A percentile compares a stretch with the other conserved stretches of the same genome.
Conservation (phyloP, 2,329 filamentous ascomycete species). For the Penicillium corylophilum region DNA sequence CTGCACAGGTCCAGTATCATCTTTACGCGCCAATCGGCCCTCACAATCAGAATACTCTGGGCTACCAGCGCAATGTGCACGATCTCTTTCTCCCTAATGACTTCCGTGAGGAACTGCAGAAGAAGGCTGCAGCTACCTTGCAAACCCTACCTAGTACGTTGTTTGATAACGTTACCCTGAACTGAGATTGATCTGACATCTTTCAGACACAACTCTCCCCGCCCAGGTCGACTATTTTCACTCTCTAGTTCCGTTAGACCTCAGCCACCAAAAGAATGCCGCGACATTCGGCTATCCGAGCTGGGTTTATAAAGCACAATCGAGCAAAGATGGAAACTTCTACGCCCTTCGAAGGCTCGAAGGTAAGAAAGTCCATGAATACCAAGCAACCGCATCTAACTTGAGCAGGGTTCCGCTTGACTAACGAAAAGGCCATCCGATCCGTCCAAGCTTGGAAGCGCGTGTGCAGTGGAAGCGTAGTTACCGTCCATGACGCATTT, state of each 20-base stretch:
- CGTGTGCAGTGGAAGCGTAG: constrained; percentile 76
- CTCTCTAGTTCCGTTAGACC: constrained; percentile 85
- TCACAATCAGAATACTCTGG: constrained; percentile 74
- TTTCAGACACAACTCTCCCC: constrained; percentile 66
- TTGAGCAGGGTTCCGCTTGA: constrained; percentile 70
- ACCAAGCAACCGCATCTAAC: constrained; percentile 4
- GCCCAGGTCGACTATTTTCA: constrained; percentile 81
- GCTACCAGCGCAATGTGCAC: constrained; percentile 82
- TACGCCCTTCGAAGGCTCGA: constrained; percentile 86
- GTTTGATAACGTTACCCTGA: background rate
- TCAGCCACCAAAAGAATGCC: constrained; percentile 72
- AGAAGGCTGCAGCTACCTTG: constrained; percentile 78
- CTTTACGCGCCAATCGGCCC: constrained; percentile 85
- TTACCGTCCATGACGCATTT: constrained; percentile 87
- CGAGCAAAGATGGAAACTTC: constrained; percentile 81
- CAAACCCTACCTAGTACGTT: constrained; percentile 76
- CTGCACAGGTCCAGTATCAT: constrained; percentile 74
- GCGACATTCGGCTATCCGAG: constrained; percentile 82
- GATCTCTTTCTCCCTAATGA: constrained; percentile 91
- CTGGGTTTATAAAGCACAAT: constrained; percentile 94
- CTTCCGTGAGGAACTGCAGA: constrained; percentile 82
- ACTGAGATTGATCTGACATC: constrained; percentile 7
- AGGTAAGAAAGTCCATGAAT: constrained; percentile 47
- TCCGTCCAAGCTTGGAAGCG: constrained; percentile 87
- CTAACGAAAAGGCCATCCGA: constrained; percentile 83